These are phyloP conservation scores for Kazachstania sp. DNA, from an alignment of 1,139 yeast genomes.

Conservation along the genomic window DNA sequence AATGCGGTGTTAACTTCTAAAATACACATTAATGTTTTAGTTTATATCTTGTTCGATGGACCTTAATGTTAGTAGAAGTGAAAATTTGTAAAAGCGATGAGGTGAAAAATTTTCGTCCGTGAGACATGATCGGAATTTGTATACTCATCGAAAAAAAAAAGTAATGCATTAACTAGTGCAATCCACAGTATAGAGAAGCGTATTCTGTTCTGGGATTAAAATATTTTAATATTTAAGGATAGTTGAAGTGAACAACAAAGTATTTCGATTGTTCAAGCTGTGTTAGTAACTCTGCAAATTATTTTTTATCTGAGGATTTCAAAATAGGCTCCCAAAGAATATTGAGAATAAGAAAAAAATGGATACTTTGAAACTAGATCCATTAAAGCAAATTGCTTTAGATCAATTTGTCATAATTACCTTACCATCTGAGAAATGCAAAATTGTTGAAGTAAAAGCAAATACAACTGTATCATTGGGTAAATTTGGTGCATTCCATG, in stretches of 20 bases:
- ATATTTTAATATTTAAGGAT: too few relatives aligned
- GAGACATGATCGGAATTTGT: conserved; percentile 4
- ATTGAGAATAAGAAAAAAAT: neutral
- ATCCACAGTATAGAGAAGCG: too few relatives aligned
- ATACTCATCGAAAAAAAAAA: conserved; percentile 10
- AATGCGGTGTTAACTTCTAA: too few relatives aligned
- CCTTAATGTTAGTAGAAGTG: neutral
- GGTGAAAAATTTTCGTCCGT: conserved; percentile 11
- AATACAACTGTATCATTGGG: conserved; percentile 66
- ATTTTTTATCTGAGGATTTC: too few relatives aligned
- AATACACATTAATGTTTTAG: neutral
- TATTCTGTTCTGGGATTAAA: too few relatives aligned
- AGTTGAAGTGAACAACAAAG: too few relatives aligned
- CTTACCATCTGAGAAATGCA: conserved; percentile 73
- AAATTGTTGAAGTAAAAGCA: conserved; percentile 55
- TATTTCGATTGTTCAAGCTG: too few relatives aligned
- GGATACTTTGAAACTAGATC: conserved; percentile 16
- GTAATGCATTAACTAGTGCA: too few relatives aligned
- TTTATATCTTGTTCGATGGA: conserved; percentile 1
- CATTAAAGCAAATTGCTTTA: conserved; percentile 28
- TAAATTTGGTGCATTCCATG: conserved; percentile 80
- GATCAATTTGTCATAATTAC: conserved; percentile 48
- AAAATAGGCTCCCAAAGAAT: too few relatives aligned
- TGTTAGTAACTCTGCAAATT: too few relatives aligned
- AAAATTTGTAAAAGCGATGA: conserved; percentile 5